Percentiles rank a stretch among this genome's conserved stretches.
Evolutionary conservation across 1,284 basidiomycete genomes (phyloP).

Genomic region (Cystobasidiaceae sp.): DNA sequence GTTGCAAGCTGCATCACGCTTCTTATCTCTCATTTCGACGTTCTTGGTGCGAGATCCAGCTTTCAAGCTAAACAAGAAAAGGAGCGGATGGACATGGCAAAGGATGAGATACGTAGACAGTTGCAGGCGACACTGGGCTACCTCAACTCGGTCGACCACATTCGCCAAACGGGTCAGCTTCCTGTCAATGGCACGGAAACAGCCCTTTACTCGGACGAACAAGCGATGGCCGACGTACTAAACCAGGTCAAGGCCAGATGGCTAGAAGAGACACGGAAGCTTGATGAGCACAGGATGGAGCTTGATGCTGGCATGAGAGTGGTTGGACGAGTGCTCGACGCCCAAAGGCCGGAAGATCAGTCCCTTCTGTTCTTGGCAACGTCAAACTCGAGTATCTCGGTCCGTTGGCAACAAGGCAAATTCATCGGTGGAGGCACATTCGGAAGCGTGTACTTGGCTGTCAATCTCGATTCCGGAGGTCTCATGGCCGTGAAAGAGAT

Average conservation of each 20-base stretch:
- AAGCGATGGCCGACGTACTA: conserved; percentile 34
- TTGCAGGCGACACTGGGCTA: conserved; percentile 37
- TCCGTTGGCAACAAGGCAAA: conserved; percentile 96
- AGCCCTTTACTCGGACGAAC: conserved; percentile 23
- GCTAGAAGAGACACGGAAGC: conserved; percentile 53
- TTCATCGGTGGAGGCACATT: conserved; percentile 98
- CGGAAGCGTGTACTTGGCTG: conserved; percentile 94
- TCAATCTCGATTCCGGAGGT: conserved; percentile 92
- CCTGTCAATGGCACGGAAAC: conserved; percentile 50
- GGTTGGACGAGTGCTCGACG: conserved; percentile 82
- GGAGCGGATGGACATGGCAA: conserved; percentile 59
- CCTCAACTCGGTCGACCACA: conserved; percentile 47
- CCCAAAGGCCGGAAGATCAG: conserved; percentile 85
- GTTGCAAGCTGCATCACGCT: conserved; percentile 96
- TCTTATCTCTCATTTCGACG: conserved; percentile 95
- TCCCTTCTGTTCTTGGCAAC: conserved; percentile 80
- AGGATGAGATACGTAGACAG: conserved; percentile 56
- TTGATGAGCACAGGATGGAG: conserved; percentile 61
- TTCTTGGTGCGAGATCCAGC: conserved; percentile 84
- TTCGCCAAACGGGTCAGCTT: conserved; percentile 42
- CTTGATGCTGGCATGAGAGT: conserved; percentile 65
- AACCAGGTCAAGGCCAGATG: conserved; percentile 31
- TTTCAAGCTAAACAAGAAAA: conserved; percentile 84
- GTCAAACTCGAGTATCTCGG: conserved; percentile 88
- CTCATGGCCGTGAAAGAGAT: conserved; percentile 99